Conservation (phyloP, 2,329 filamentous ascomycete genomes). For the Chaetomiaceae sp. region DNA sequence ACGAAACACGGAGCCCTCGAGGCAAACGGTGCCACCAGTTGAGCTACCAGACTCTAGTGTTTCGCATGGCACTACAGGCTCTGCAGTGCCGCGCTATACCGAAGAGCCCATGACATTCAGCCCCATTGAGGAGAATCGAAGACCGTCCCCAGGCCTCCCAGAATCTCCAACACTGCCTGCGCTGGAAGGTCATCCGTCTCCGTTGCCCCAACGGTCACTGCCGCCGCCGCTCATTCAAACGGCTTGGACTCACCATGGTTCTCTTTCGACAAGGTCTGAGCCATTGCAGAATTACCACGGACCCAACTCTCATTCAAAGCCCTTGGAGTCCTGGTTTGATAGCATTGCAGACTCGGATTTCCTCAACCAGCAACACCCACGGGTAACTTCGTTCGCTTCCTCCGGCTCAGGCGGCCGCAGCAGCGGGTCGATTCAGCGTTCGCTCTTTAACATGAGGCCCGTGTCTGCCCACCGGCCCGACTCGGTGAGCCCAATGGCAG, state of each 20-base stretch:
- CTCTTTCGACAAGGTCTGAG: constrained; percentile 7
- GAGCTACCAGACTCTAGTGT: too few relatives aligned
- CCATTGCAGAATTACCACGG: not conserved
- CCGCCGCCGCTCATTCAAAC: constrained; percentile 4
- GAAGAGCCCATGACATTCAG: not conserved
- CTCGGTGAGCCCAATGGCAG: not conserved
- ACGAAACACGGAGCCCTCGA: too few relatives aligned
- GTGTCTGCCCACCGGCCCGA: not conserved
- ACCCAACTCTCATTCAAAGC: not conserved
- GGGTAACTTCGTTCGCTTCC: not conserved
- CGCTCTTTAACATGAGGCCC: not conserved
- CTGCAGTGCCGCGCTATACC: not conserved
- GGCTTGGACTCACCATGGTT: constrained; percentile 5
- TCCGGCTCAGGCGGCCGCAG: not conserved
- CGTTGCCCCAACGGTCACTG: not conserved
- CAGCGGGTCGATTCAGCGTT: not conserved
- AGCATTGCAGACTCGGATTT: not conserved
- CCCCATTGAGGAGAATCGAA: not conserved
- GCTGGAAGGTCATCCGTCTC: not conserved
- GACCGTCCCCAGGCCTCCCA: not conserved
- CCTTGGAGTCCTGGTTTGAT: not conserved
- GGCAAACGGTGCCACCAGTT: too few relatives aligned
- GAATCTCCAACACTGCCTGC: constrained; percentile 7
- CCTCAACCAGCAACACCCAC: not conserved
- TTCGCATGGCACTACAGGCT: too few relatives aligned